Evolutionary conservation across 2,329 filamentous ascomycete genomes (phyloP).

Genomic region (Fusarium kyushuense): DNA sequence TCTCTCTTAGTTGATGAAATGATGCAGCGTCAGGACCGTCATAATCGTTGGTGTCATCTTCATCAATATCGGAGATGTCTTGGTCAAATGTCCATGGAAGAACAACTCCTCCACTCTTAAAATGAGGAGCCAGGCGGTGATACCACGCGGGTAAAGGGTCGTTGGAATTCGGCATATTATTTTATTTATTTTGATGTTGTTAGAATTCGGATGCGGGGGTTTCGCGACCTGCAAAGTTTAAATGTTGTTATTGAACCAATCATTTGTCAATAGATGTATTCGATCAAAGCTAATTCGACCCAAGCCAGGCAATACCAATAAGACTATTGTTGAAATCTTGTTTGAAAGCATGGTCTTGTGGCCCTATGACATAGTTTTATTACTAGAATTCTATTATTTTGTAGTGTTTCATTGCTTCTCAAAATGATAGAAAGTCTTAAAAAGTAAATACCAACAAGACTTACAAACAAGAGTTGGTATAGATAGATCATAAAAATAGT

Average conservation of each 20-base stretch:
- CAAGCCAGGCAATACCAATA: background rate
- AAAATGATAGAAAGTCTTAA: too few species aligned
- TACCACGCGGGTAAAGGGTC: background rate
- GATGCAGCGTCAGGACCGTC: background rate
- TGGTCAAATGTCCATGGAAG: slow-evolving; percentile 6
- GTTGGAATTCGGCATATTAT: background rate
- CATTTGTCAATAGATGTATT: background rate
- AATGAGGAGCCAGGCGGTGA: background rate
- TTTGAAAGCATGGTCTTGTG: too few species aligned
- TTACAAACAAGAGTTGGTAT: background rate
- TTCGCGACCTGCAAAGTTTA: background rate
- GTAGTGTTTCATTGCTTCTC: too few species aligned
- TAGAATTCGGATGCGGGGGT: background rate
- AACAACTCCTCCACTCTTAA: background rate
- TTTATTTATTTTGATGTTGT: background rate
- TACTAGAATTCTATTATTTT: too few species aligned
- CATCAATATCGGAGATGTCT: slow-evolving; percentile 14
- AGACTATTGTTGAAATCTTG: too few species aligned
- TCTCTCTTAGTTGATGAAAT: background rate
- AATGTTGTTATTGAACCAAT: background rate
- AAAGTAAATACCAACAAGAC: background rate
- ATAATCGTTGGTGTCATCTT: background rate
- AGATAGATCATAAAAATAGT: background rate
- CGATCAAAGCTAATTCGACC: background rate
- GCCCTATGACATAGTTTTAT: too few species aligned